Conservation (phyloP, 73 alveolate species). For the Uronychia setigera region DNA sequence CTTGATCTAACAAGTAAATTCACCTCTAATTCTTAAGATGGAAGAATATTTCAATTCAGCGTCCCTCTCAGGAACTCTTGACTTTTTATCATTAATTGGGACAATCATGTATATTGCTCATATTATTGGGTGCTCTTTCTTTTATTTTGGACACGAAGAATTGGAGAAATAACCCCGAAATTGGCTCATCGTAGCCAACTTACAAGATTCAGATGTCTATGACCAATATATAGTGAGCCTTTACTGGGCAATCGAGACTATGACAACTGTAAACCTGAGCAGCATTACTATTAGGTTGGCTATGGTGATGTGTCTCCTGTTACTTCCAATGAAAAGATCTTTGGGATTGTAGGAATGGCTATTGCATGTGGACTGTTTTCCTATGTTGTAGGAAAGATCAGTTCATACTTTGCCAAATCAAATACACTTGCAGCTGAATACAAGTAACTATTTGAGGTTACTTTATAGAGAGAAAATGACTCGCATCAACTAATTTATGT, state of each 20-base stretch:
- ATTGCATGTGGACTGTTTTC: conserved; percentile 85
- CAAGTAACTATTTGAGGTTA: not conserved
- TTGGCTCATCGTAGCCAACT: conserved; percentile 36
- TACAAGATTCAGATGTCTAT: conserved; percentile 23
- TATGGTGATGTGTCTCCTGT: conserved; percentile 81
- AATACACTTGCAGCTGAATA: conserved; percentile 9
- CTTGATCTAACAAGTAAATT: not conserved
- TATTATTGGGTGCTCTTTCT: conserved; percentile 71
- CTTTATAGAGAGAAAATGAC: not conserved
- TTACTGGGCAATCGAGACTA: conserved; percentile 84
- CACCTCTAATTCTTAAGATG: conserved; percentile 21
- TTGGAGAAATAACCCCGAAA: not conserved
- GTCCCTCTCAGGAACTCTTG: conserved; percentile 25
- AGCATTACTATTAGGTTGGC: conserved; percentile 49
- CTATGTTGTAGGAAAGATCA: conserved; percentile 67
- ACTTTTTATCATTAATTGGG: conserved; percentile 30
- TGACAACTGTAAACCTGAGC: conserved; percentile 67
- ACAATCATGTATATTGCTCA: conserved; percentile 60
- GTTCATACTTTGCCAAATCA: conserved; percentile 29
- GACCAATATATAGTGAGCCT: conserved; percentile 64
- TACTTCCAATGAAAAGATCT: conserved; percentile 65
- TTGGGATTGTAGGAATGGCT: conserved; percentile 66
- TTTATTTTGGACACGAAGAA: conserved; percentile 44
- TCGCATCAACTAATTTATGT: not conserved
- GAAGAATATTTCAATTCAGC: conserved; percentile 64